Evolutionary conservation across 2,329 filamentous ascomycete genomes (phyloP), one percentile per base, ranked within the genome.

Genomic region (Pseudonectria buxi): DNA sequence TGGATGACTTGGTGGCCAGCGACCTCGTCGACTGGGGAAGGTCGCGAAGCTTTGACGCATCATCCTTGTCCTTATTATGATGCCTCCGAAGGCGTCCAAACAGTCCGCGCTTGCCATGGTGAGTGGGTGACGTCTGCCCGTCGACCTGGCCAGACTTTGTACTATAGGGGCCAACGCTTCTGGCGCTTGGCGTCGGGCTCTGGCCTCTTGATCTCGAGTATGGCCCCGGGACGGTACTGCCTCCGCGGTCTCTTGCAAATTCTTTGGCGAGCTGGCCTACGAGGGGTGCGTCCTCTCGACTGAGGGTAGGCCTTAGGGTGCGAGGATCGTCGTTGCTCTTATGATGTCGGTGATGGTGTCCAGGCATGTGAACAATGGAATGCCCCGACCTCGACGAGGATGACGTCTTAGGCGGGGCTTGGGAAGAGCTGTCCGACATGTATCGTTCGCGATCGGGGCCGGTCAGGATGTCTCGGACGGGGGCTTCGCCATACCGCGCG

Each of bases 161-260:
- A 61, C 74, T 61, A 33, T 61, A 62, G 18, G 52, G 46, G 65
- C 58, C 54, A 14, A 67, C 72, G 53, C 82, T 86, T 48, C 74
- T 75, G 28, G 75, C 69, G 58, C 86, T 92, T 7, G 88, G 84
- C 1, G 86, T 86, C 16, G 89, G 87, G 59, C 89, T 94, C 41
- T 84, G 76, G 10, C 86, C 80, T 46, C 88, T 81, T 14, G 71
- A 70, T 42, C 63, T 63, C 46, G 56, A 47, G 65, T 73, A 56
- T 22, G 18, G 18, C 69, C 71, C 65, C 28, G 58, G 54, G 22
- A 54, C 53, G 22, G 68, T 68, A 33, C 60, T 63, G 24, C 62
- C 68, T 81, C 79, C 56, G 73, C 78, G 54, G 63, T 53, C 38
- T 50, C 48, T 41, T 49, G 58, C 16, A 68, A 55, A 49, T 67